A percentile compares a stretch with the other conserved stretches of the same genome.
Evolutionary conservation across 2,329 filamentous ascomycete species (phyloP).

Genomic region (Apiospora arundinis): DNA sequence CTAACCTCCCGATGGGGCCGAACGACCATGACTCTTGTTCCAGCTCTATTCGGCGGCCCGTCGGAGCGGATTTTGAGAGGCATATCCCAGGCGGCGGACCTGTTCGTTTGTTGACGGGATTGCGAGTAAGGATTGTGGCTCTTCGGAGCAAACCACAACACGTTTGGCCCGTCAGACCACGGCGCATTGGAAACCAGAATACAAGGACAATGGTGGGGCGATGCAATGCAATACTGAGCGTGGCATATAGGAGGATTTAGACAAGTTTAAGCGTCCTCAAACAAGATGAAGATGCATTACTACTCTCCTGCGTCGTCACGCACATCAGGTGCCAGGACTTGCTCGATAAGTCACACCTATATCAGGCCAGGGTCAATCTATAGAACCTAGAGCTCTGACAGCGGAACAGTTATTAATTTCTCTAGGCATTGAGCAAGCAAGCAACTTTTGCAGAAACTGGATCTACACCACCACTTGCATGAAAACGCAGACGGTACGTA

Average conservation of each 20-base stretch:
- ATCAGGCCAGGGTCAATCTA: background rate
- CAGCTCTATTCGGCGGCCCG: background rate
- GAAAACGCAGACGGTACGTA: background rate
- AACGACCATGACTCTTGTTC: background rate
- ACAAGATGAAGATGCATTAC: conserved; percentile 2
- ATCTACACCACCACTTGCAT: background rate
- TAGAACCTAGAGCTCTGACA: background rate
- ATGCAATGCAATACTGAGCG: background rate
- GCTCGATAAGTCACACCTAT: background rate
- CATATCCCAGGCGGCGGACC: background rate
- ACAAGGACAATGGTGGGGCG: background rate
- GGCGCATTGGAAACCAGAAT: background rate
- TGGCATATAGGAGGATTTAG: conserved; percentile 9
- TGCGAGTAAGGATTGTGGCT: background rate
- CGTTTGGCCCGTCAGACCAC: background rate
- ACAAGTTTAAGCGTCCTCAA: background rate
- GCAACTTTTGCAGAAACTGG: background rate
- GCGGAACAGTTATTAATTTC: background rate
- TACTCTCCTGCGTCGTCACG: background rate
- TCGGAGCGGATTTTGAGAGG: background rate
- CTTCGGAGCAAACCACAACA: background rate
- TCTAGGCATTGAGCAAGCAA: background rate
- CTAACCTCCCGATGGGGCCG: background rate
- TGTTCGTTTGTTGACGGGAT: background rate
- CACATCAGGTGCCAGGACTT: too few species aligned